Percentiles rank a stretch among this genome's conserved stretches.
Conservation (phyloP, 2,329 filamentous ascomycete species). For the Ilyonectria sp. region DNA sequence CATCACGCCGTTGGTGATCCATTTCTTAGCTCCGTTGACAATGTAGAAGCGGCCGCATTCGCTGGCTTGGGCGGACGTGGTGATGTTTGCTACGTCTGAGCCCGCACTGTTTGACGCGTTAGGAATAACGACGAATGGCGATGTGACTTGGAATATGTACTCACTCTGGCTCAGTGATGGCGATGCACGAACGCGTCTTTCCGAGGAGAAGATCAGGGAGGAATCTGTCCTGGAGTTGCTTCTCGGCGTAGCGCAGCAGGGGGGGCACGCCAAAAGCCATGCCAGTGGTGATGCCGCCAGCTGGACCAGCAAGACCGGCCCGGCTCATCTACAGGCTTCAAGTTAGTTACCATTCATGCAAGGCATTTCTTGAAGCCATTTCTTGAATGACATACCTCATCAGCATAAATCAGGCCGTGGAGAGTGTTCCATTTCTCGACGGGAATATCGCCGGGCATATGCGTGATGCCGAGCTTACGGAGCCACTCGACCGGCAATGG, state of each 20-base stretch:
- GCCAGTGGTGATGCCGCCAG: conserved; percentile 77
- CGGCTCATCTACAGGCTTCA: conserved; percentile 69
- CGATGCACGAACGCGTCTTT: conserved; percentile 79
- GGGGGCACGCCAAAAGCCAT: conserved; percentile 82
- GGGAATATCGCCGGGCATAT: conserved; percentile 75
- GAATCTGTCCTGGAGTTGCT: conserved; percentile 74
- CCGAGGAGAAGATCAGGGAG: conserved; percentile 78
- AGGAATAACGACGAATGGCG: background rate
- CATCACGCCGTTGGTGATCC: conserved; percentile 84
- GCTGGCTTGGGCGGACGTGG: conserved; percentile 75
- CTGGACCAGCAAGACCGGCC: conserved; percentile 75
- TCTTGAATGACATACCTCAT: conserved; percentile 59
- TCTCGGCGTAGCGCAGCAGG: conserved; percentile 77
- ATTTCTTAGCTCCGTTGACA: conserved; percentile 84
- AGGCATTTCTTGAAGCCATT: background rate
- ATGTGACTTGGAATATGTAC: conserved; percentile 2
- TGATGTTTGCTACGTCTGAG: conserved; percentile 81
- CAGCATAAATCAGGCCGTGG: conserved; percentile 78
- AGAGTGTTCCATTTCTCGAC: conserved; percentile 83
- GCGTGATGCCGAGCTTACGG: conserved; percentile 74
- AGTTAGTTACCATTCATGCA: background rate
- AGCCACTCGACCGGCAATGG: conserved; percentile 79
- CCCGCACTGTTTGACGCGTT: conserved; percentile 63
- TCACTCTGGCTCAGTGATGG: conserved; percentile 80
- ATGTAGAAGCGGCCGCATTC: conserved; percentile 77